A percentile compares a stretch with the other conserved stretches of the same genome.
These are phyloP conservation scores for Solanum habrochaites DNA, from an alignment of 257 asterid genomes.

Conservation along the genomic window DNA sequence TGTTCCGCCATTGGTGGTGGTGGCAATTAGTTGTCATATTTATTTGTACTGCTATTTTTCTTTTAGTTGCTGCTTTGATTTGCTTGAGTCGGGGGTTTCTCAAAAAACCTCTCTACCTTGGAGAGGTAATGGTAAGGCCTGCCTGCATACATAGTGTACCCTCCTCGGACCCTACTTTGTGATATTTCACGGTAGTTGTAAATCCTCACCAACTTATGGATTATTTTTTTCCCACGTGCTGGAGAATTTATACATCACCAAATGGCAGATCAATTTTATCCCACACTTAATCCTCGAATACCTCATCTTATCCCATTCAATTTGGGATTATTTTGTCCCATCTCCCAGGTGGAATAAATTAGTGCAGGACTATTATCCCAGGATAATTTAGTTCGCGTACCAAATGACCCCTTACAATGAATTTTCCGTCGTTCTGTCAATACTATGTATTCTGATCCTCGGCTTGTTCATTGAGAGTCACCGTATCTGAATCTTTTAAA, in stretches of 20 bases:
- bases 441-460: neutral
- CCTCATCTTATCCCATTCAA: neutral
- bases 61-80: neutral
- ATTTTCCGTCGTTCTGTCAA: neutral
- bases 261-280: neutral
- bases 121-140: neutral
- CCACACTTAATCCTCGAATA: neutral
- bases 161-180: neutral
- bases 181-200: neutral
- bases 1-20: neutral
- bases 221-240: neutral
- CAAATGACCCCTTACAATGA: neutral
- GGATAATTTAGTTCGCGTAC: neutral
- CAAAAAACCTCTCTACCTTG: neutral
- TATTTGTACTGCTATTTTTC: neutral
- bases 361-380: neutral
- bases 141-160: neutral
- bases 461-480: neutral
- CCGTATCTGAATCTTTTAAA: neutral
- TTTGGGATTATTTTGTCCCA: neutral
- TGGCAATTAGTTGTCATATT: neutral
- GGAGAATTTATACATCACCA: neutral
- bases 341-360: neutral
- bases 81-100: neutral
- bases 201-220: neutral